A percentile compares a stretch with the other conserved stretches of the same genome.
These are phyloP conservation scores for Orbilia blumenaviensis DNA, from an alignment of 2,329 filamentous ascomycete genomes.

Conservation along the genomic window DNA sequence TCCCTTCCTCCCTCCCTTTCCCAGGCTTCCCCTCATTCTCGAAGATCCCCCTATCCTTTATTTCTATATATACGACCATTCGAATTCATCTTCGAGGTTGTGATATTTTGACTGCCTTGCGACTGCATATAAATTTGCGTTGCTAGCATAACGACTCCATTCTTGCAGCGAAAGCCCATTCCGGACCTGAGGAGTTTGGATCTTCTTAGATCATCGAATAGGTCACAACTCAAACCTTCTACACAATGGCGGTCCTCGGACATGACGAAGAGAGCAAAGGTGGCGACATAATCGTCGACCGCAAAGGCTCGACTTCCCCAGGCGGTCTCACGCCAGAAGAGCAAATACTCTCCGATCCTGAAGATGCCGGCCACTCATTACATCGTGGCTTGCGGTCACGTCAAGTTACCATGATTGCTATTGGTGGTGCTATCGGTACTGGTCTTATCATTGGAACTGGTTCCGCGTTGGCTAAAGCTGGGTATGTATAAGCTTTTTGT, in stretches of 20 bases:
- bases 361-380: conserved; percentile 58
- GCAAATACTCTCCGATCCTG: conserved; percentile 41
- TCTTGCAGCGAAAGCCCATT: conserved; percentile 20
- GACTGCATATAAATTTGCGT: conserved; percentile 25
- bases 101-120: background rate
- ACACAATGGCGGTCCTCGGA: conserved; percentile 41
- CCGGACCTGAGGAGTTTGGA: background rate
- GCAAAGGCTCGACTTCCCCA: conserved; percentile 30
- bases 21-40: conserved; percentile 15
- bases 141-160: conserved; percentile 14
- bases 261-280: conserved; percentile 48
- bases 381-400: conserved; percentile 67
- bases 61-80: background rate
- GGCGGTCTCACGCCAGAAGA: conserved; percentile 25
- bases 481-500: conserved; percentile 59
- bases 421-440: conserved; percentile 78
- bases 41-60: conserved; percentile 13
- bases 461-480: conserved; percentile 64
- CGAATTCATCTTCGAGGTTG: conserved; percentile 21
- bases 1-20: conserved; percentile 2
- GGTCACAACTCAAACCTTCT: background rate
- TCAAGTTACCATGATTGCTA: conserved; percentile 73
- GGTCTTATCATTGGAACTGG: conserved; percentile 77
- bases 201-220: background rate
- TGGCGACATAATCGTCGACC: conserved; percentile 34